Base-by-base conservation (phyloP, 2,329 filamentous ascomycete species). In the Pseudonectria buxi region DNA sequence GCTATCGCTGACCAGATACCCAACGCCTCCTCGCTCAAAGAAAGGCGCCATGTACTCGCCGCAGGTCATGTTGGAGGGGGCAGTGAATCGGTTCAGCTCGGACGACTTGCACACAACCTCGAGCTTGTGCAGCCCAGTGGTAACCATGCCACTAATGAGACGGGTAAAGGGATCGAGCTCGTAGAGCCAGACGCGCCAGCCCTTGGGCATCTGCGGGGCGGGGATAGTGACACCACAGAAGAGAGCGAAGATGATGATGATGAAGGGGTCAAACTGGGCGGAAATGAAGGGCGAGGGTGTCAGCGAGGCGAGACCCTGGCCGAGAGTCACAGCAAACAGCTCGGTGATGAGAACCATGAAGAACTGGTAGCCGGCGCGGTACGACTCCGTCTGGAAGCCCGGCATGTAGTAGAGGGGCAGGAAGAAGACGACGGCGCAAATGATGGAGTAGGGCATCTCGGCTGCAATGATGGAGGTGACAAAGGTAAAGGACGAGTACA, bases 171-270 rank as follows among this genome's bases (percentile, higher is more conserved):
- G 86, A 54, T 88, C 80, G 12, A 94, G 76, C 58, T 90, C 69
- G 65, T 89, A 89, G 7, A 92, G 69, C 86, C 85, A 92, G 2
- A 74, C 69, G 24, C 81, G 74, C 83, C 84, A 92, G 64, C 88
- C 88, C 2, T 63, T 66, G 2, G 85, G 82, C 63, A 94, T 94
- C 58, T 85, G 78, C 0, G 81, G 75, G 28, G 80, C 76, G 0
- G 87, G 83, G 33, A 94, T 85, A 0, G 85, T 83, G 42, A 94
- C 87, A 59, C 87, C 87, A 53, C 86, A 94, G 76, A 94, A 94
- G 15, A 94, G 72, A 2, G 83, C 74, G 54, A 94, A 90, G 39
- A 82, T 78, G 57, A 92, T 85, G 59, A 88, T 81, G 56, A 92
- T 66, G 56, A 89, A 85, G 1, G 88, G 87, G 50, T 94, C 88